These are phyloP conservation scores for Reutealis trisperma DNA, from an alignment of 345 rosid genomes.

Conservation along the genomic window DNA sequence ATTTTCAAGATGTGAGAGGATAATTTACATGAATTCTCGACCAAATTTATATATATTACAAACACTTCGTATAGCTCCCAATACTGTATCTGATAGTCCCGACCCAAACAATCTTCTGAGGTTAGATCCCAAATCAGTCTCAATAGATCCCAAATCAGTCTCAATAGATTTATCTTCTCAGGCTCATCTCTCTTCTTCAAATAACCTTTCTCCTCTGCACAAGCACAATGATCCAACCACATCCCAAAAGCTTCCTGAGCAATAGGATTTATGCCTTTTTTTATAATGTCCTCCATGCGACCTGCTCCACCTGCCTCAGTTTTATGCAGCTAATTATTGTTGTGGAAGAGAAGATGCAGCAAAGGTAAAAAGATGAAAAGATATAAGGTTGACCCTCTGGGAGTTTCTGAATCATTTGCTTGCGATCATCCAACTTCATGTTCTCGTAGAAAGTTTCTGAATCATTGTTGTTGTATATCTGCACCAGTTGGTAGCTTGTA, in stretches of 20 bases:
- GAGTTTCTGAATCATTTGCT: conserved; percentile 53
- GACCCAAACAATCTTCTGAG: conserved; percentile 77
- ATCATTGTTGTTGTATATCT: conserved; percentile 69
- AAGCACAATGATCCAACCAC: conserved; percentile 68
- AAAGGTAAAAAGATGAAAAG: conserved; percentile 67
- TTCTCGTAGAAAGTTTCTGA: conserved; percentile 65
- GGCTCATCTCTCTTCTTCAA: conserved; percentile 58
- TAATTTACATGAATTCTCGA: too few relatives aligned
- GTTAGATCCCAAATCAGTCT: conserved; percentile 69
- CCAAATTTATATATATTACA: conserved; percentile 36
- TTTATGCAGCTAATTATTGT: conserved; percentile 50
- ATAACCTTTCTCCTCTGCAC: conserved; percentile 41
- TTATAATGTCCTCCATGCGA: conserved; percentile 64
- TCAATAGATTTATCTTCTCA: conserved; percentile 63
- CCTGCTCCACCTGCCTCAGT: conserved; percentile 38
- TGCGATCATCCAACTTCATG: conserved; percentile 54
- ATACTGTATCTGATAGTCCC: conserved; percentile 47
- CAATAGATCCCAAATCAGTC: conserved; percentile 67
- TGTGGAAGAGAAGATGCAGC: conserved; percentile 62
- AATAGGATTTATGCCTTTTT: conserved; percentile 44
- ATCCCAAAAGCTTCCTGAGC: conserved; percentile 55
- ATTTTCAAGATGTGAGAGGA: too few relatives aligned
- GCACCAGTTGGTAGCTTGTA: conserved; percentile 78
- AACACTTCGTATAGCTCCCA: conserved; percentile 50
- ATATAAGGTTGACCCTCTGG: conserved; percentile 59